Evolutionary conservation across 495 filamentous ascomycete species (phyloP), one percentile per base, ranked within the genome.

Genomic region (Parathielavia hyrcaniae): DNA sequence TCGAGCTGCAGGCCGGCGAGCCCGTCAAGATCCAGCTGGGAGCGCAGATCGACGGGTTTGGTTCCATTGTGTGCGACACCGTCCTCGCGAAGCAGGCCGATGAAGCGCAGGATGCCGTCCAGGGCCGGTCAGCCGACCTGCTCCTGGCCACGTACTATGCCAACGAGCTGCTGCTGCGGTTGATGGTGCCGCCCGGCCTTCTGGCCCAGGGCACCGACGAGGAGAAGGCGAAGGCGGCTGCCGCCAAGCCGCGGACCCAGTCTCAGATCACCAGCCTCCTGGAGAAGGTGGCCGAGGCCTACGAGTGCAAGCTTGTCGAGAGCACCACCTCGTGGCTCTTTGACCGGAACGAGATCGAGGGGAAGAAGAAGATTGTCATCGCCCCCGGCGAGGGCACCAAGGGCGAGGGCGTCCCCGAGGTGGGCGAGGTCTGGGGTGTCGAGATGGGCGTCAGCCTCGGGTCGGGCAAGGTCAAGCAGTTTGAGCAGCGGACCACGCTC

Each of bases 301-400:
- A 96, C 76, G 91, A 87, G 59, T 92, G 88, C 80, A 96, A 86
- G 62, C 74, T 98, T 40, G 89, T 98, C 50, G 95, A 98, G 80
- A 93, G 90, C 78, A 98, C 93, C 46, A 98, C 93, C 46, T 91
- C 88, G 68, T 97, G 92, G 90, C 73, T 88, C 39, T 97, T 97
- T 68, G 89, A 89, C 63, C 87, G 88, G 68, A 96, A 97, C 72
- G 93, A 97, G 70, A 98, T 98, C 62, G 93, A 98, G 77, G 87
- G 86, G 57, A 88, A 88, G 78, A 98, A 98, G 85, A 97, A 96
- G 83, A 95, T 98, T 69, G 93, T 98, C 52, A 75, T 98, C 26
- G 79, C 88, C 19, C 90, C 95, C 34, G 87, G 86, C 52, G 88
- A 95, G 67, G 82, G 82, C 53, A 84, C 88, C 66, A 95, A 93